Percentiles rank a stretch among this genome's conserved stretches.
These are phyloP conservation scores for Hyphodiscus sp. DNA, from an alignment of 2,329 filamentous ascomycete genomes.

Conservation along the genomic window DNA sequence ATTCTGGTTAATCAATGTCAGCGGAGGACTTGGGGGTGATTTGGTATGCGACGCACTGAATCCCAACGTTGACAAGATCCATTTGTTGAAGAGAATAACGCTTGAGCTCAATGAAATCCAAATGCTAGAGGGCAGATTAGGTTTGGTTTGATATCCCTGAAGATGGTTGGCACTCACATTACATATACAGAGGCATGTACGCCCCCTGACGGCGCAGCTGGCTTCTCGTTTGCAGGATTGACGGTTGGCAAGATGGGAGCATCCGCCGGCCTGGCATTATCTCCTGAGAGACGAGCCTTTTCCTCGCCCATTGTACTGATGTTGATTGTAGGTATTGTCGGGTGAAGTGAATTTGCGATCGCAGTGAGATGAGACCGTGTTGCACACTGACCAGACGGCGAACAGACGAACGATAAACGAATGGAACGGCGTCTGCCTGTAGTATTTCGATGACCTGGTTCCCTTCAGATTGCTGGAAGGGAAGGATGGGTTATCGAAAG, in stretches of 20 bases:
- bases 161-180: constrained; percentile 40
- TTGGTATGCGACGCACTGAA: constrained; percentile 57
- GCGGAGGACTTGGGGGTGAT: constrained; percentile 9
- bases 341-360: constrained; percentile 10
- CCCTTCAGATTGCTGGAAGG: not conserved
- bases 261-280: constrained; percentile 54
- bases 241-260: constrained; percentile 68
- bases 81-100: constrained; percentile 99
- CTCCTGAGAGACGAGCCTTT: constrained; percentile 78
- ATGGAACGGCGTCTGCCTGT: constrained; percentile 10
- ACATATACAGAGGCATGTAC: constrained; percentile 72
- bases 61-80: constrained; percentile 78
- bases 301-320: constrained; percentile 58
- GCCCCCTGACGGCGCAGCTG: constrained; percentile 22
- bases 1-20: constrained; percentile 45
- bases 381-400: not conserved
- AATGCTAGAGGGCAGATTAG: constrained; percentile 45
- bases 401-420: constrained; percentile 1
- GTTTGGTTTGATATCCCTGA: not conserved
- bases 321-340: constrained; percentile 10
- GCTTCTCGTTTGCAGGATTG: constrained; percentile 63
- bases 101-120: constrained; percentile 93
- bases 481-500: not conserved
- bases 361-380: constrained; percentile 12
- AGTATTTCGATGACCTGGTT: not conserved